Percentiles rank a stretch among this genome's conserved stretches.
Conservation (phyloP, 225 moss, liverwort and hornwort species). For the Asterella californica region DNA sequence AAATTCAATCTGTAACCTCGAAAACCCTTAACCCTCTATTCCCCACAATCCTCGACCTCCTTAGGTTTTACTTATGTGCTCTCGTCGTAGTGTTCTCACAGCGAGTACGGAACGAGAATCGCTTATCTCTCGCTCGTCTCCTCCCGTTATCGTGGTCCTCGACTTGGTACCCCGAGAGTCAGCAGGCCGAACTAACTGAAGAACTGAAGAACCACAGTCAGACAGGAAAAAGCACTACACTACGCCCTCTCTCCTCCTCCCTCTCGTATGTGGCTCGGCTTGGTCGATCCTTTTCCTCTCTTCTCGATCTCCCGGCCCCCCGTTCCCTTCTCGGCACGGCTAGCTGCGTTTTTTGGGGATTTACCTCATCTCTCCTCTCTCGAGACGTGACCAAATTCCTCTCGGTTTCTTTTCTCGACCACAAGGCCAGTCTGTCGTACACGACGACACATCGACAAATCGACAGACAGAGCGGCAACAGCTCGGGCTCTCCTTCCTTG, state of each 20-base stretch:
- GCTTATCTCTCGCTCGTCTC: not conserved
- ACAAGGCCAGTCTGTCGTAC: not conserved
- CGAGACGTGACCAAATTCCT: conserved; percentile 1
- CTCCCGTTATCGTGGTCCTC: not conserved
- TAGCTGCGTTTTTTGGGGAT: not conserved
- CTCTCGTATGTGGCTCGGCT: not conserved
- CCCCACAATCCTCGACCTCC: not conserved
- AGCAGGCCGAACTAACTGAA: not conserved
- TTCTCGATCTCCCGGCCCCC: not conserved
- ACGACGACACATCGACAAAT: not conserved
- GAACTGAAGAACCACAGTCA: not conserved
- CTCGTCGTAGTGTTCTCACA: not conserved
- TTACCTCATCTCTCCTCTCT: not conserved
- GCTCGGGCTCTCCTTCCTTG: no score
- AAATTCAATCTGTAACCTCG: not conserved
- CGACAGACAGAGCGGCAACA: not conserved
- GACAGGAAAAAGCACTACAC: not conserved
- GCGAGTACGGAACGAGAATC: not conserved
- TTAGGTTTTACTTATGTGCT: not conserved
- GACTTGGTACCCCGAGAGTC: not conserved
- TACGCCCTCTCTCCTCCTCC: not conserved
- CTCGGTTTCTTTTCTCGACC: conserved; percentile 7
- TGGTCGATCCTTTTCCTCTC: not conserved
- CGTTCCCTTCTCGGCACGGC: not conserved
- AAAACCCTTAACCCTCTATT: not conserved